These are phyloP conservation scores for Hamigera avellanea DNA, from an alignment of 495 filamentous ascomycete species.

Conservation along the genomic window DNA sequence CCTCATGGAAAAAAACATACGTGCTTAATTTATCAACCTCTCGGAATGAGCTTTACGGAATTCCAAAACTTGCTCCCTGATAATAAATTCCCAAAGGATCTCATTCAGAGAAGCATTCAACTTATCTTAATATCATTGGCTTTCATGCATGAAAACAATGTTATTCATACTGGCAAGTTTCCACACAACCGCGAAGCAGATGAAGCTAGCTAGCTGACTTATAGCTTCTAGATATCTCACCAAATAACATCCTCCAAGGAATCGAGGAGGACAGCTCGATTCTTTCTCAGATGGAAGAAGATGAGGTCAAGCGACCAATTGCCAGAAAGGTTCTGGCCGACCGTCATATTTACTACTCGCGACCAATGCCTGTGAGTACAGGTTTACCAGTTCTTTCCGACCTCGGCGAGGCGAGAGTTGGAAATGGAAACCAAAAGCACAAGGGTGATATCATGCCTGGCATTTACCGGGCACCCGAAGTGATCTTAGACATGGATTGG, in stretches of 20 bases:
- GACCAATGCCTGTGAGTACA: constrained; percentile 6
- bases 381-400: constrained; percentile 12
- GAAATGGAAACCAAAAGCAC: constrained; percentile 4
- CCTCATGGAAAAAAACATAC: constrained; percentile 26
- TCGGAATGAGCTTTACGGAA: constrained; percentile 27
- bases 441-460: constrained; percentile 20
- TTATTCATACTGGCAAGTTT: constrained; percentile 23
- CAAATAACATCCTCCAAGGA: constrained; percentile 15
- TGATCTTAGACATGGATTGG: constrained; percentile 25
- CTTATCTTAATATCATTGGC: constrained; percentile 19
- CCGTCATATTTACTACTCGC: constrained; percentile 14
- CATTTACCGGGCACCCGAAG: constrained; percentile 27
- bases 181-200: no score
- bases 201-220: background rate
- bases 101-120: constrained; percentile 19
- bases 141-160: constrained; percentile 20
- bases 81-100: constrained; percentile 15
- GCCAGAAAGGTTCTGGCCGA: constrained; percentile 14
- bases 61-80: constrained; percentile 17
- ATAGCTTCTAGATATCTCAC: constrained; percentile 12
- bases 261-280: constrained; percentile 11
- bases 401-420: constrained; percentile 14
- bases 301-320: constrained; percentile 11
- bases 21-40: constrained; percentile 27
- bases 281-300: constrained; percentile 14